Base-by-base conservation (phyloP, 495 filamentous ascomycete genomes). In the Baudoinia panamericana region DNA sequence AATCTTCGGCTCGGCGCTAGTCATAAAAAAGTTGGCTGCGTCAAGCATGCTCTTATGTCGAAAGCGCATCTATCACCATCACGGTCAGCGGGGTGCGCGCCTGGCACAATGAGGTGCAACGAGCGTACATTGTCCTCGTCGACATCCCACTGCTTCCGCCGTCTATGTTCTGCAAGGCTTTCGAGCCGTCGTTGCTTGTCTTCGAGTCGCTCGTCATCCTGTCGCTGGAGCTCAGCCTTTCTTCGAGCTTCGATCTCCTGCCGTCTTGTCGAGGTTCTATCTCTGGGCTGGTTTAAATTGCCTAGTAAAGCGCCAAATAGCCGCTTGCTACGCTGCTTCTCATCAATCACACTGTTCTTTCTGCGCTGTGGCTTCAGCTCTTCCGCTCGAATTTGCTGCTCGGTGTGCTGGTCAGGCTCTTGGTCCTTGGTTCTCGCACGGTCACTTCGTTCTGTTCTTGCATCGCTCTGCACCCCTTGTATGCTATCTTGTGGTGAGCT, bases 191-290 rank as follows among this genome's bases (percentile, higher is more conserved):
- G 66, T 61, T 71, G 75, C 53, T 72, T 74, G 50, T 72, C 67
- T 54, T 85, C 82, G 47, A 80, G 71, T 36, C 71, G 67, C 58
- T 80, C 76, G 48, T 76, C 75, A 51, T 73, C 76, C 61, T 85
- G 80, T 48, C 73, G 63, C 54, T 80, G 77, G 29, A 80, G 66
- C 63, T 84, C 86, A 52, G 83, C 83, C 59, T 86, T 78, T 58
- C 90, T 83, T 55, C 82, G 80, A 54, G 76, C 78, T 62, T 96
- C 87, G 54, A 94, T 88, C 55, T 97, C 88, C 43, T 73, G 75
- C 37, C 88, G 74, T 50, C 77, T 78, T 60, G 75, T 82, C 52
- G 84, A 78, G 54, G 82, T 73, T 51, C 73, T 66, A 32, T 69
- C 64, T 5, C 34, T 29, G 9, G 35, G 25, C 67, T 90, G 82